Base-by-base conservation (phyloP, 805 yeast genomes). In the Cyberlindnera suaveolens region DNA sequence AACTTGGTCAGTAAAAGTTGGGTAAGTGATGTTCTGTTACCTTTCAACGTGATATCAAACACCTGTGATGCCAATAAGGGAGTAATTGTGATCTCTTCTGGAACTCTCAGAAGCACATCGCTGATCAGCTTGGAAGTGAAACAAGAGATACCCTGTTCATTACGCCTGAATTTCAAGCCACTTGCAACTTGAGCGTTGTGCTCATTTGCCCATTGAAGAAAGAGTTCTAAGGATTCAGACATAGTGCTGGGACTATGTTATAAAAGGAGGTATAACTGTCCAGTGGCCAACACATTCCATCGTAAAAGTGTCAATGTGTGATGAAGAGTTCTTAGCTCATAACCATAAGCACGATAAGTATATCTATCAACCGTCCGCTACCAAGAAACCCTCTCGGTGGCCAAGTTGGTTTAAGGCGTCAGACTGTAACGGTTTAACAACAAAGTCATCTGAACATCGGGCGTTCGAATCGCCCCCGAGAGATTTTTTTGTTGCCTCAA, bases 391-490 rank as follows among this genome's bases (percentile, higher is more conserved):
- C 68, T 65, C 68, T 63, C 63, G 69, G 68, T 65, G 56, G 70
- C 69, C 68, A 63, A 65, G 68, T 64, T 65, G 70, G 70, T 65
- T 63, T 64, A 65, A 65, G 68, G 69, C 68, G 68, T 63, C 61
- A 66, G 69, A 66, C 69, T 65, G 69, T 65, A 65, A 66, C 57
- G 57, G 56, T 39, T 40, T 38, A 43, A 48, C 46, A 1, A 46
- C 48, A 54, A 47, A 53, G 71, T 53, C 47, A 67, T 67, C 72
- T 67, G 65, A 68, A 67, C 61, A 67, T 67, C 72, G 72, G 70
- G 72, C 65, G 72, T 67, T 67, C 72, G 72, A 67, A 61, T 67
- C 72, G 65, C 72, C 70, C 72, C 71, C 72, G 66, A 64, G 72
- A 67, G 72, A 67, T 33, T 42, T 55, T 46, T 51, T 53, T 55